Evolutionary conservation across 805 yeast genomes (phyloP).

Genomic region (Lipomyces mesembrius): DNA sequence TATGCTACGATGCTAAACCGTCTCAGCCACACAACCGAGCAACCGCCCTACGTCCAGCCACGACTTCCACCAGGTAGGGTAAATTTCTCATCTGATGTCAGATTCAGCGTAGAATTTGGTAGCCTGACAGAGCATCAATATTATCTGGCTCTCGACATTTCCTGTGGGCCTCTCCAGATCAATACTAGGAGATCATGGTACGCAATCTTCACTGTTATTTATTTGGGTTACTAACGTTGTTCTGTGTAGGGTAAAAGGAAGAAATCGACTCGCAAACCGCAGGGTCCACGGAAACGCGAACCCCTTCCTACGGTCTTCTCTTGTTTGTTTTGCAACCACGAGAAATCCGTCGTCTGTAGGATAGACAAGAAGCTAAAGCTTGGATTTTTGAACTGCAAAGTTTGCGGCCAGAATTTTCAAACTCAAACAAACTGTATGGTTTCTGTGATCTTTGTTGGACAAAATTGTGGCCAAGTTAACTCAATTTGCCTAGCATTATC

Average conservation of each 20-base stretch:
- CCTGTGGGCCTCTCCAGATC: not conserved
- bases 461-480: not conserved
- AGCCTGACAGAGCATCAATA: too few species aligned
- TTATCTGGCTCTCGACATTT: not conserved
- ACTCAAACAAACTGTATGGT: conserved; percentile 68
- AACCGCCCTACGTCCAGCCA: not conserved
- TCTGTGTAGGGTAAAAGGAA: conserved; percentile 37
- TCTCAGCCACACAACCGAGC: not conserved
- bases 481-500: conserved; percentile 50
- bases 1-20: too few species aligned
- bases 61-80: not conserved
- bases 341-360: conserved; percentile 83
- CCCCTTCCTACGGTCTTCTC: conserved; percentile 38
- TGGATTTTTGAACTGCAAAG: conserved; percentile 85
- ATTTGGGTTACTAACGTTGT: not conserved
- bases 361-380: conserved; percentile 84
- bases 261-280: conserved; percentile 39
- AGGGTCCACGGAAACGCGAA: conserved; percentile 20
- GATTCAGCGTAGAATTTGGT: not conserved
- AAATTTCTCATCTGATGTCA: not conserved
- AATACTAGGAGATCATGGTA: not conserved
- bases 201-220: not conserved
- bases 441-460: not conserved
- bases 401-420: conserved; percentile 93
- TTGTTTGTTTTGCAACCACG: conserved; percentile 95